phyloP scores from a whole-genome alignment of 1,139 yeast genomes.

The Citeromyces siamensis region DNA sequence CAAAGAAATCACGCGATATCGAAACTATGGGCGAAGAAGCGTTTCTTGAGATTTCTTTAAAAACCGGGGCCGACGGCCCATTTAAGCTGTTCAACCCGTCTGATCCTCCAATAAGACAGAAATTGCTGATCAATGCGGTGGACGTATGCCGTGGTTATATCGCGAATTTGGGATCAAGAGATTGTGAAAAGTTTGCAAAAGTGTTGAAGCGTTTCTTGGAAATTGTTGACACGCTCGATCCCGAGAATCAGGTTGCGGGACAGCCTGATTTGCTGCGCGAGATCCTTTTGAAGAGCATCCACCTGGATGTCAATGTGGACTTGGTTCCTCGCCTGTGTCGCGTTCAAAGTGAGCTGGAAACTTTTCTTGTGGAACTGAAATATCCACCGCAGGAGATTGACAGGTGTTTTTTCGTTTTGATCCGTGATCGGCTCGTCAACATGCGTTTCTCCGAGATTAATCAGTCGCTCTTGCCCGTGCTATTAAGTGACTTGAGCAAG shows the following conservation, averaged over 20 bases:
- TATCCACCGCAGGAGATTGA: background rate
- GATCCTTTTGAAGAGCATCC: background rate
- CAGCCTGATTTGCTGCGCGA: background rate
- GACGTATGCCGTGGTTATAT: background rate
- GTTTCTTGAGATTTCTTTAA: background rate
- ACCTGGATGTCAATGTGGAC: background rate
- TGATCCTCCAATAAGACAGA: background rate
- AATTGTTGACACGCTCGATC: background rate
- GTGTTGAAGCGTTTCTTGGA: background rate
- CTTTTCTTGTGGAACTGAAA: background rate
- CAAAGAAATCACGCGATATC: background rate
- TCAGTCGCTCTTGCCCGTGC: background rate
- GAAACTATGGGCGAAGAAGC: background rate
- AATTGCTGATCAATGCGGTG: background rate
- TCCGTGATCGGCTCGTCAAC: background rate
- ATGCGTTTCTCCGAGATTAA: background rate
- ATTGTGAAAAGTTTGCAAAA: background rate
- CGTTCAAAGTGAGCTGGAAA: background rate
- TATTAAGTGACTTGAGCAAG: background rate
- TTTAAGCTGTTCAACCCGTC: background rate
- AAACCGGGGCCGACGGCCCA: background rate
- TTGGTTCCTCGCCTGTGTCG: background rate
- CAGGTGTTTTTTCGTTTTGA: background rate
- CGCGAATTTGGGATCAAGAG: background rate
- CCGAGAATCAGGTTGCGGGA: background rate